Evolutionary conservation across 2,329 filamentous ascomycete genomes (phyloP).

Genomic region (Fusarium graminum): DNA sequence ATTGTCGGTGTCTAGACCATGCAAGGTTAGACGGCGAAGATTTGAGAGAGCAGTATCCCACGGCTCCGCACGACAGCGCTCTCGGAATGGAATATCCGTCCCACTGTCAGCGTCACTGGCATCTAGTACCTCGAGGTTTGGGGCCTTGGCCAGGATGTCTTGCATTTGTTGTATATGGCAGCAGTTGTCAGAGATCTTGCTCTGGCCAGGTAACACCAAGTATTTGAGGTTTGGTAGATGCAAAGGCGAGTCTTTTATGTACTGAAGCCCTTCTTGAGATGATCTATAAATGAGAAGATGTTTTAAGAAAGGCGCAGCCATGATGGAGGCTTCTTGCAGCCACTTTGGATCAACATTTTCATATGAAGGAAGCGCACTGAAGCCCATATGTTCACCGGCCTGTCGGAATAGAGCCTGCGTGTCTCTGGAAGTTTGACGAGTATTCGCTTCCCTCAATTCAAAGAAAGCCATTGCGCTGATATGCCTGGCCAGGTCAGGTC

Average conservation of each 20-base stretch:
- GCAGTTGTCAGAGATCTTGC: conserved; percentile 44
- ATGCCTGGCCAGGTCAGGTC: conserved; percentile 45
- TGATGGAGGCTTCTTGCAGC: conserved; percentile 49
- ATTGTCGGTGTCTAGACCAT: conserved; percentile 47
- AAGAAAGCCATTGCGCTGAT: conserved; percentile 47
- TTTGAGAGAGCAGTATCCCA: conserved; percentile 46
- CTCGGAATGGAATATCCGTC: conserved; percentile 45
- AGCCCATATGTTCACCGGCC: conserved; percentile 46
- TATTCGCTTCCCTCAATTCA: conserved; percentile 33
- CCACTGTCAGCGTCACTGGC: conserved; percentile 48
- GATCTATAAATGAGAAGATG: conserved; percentile 48
- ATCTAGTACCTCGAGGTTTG: conserved; percentile 46
- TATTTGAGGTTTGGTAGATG: conserved; percentile 49
- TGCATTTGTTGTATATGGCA: conserved; percentile 51
- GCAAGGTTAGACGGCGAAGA: conserved; percentile 45
- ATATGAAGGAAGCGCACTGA: conserved; percentile 44
- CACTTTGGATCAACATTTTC: conserved; percentile 47
- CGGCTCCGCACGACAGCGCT: conserved; percentile 45
- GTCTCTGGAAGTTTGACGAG: conserved; percentile 24
- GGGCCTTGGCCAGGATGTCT: conserved; percentile 45
- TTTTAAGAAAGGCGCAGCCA: conserved; percentile 47
- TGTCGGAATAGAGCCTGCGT: conserved; percentile 47
- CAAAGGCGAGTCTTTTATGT: conserved; percentile 47
- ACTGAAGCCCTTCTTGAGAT: conserved; percentile 46
- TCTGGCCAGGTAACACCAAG: conserved; percentile 44